These are phyloP conservation scores for Saussurea involucrata DNA, from an alignment of 129 eudicot species.

Conservation along the genomic window DNA sequence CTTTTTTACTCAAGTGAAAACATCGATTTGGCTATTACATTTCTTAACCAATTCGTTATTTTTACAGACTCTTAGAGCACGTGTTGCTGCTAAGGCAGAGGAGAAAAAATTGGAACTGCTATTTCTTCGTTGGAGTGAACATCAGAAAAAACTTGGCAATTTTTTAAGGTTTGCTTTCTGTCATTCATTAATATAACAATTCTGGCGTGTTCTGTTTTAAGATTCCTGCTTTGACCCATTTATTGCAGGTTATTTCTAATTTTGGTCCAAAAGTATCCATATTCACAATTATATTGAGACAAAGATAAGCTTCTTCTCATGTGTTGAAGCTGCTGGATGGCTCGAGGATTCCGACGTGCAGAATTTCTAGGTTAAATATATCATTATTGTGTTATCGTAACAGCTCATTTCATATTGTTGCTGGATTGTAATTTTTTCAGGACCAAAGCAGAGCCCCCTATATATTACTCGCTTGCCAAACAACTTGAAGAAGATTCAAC, in stretches of 20 bases:
- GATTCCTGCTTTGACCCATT: not conserved
- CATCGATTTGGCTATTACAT: not conserved
- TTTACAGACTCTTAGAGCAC: conserved; percentile 81
- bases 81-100: conserved; percentile 96
- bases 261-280: conserved; percentile 99
- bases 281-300: conserved; percentile 98
- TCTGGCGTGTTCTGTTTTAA: not conserved
- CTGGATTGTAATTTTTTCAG: conserved; percentile 55
- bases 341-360: conserved; percentile 39
- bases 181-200: not conserved
- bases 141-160: conserved; percentile 95
- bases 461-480: conserved; percentile 71
- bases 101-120: conserved; percentile 95
- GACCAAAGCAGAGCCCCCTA: conserved; percentile 92
- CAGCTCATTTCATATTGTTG: conserved; percentile 37
- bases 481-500: conserved; percentile 70
- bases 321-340: conserved; percentile 73
- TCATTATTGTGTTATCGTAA: conserved; percentile 15
- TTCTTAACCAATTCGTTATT: not conserved
- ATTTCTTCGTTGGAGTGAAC: conserved; percentile 99
- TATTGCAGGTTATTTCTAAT: conserved; percentile 90
- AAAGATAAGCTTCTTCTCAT: conserved; percentile 93
- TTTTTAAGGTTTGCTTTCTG: conserved; percentile 60
- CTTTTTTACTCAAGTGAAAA: not conserved
- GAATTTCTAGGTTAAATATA: conserved; percentile 35